Percentiles rank a stretch among this genome's conserved stretches.
These are phyloP conservation scores for Alnus glutinosa DNA, from an alignment of 306 rosid genomes.

Conservation along the genomic window DNA sequence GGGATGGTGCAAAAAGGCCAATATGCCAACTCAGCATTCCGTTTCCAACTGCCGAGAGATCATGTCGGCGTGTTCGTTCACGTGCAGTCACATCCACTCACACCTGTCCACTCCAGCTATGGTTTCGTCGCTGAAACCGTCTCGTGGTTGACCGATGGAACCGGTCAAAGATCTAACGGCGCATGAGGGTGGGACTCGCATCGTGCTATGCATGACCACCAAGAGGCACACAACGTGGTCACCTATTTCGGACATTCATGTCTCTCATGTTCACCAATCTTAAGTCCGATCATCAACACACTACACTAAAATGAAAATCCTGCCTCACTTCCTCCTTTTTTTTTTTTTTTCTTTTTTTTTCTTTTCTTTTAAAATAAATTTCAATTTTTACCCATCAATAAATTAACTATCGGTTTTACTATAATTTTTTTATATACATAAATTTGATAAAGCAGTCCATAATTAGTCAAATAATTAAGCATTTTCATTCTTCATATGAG, in stretches of 20 bases:
- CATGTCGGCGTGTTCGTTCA: constrained; percentile 40
- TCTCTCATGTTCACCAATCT: constrained; percentile 12
- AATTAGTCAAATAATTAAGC: no score
- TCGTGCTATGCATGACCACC: constrained; percentile 29
- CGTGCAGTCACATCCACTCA: constrained; percentile 28
- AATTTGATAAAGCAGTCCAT: no score
- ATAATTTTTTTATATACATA: no score
- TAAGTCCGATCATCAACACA: background rate
- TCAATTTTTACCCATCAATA: no score
- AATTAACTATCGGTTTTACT: no score
- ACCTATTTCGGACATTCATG: constrained; percentile 28
- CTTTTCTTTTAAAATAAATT: background rate
- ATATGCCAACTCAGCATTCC: constrained; percentile 44
- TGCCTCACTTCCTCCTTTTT: no score
- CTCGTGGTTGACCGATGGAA: background rate
- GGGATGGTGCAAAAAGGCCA: constrained; percentile 23
- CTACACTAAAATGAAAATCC: background rate
- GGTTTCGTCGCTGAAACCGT: constrained; percentile 1
- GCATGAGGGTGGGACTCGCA: background rate
- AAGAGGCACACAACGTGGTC: constrained; percentile 34
- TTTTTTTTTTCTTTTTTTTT: background rate
- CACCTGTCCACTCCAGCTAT: constrained; percentile 13
- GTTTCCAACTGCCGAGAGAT: constrained; percentile 44
- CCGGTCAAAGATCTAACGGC: constrained; percentile 20
- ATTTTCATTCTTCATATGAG: no score